Evolutionary conservation across 345 rosid species (phyloP).

Genomic region (Corymbia maculata): DNA sequence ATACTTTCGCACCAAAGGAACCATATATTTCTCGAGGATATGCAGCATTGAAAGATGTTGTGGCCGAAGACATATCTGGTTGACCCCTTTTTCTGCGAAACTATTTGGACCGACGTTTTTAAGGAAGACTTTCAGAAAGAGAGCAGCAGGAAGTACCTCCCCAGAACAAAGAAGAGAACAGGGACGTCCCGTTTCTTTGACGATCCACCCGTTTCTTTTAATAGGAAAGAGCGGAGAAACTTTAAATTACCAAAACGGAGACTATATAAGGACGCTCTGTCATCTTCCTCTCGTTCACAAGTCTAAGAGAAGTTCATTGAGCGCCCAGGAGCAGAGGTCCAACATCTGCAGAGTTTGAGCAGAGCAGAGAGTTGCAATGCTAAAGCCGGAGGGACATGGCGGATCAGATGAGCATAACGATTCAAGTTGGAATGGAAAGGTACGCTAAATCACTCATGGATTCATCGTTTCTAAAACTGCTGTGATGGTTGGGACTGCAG

Average conservation of each 20-base stretch:
- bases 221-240: accelerated
- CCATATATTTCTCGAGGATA: accelerated
- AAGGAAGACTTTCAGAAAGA: not conserved
- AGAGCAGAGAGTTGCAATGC: not conserved
- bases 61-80: not conserved
- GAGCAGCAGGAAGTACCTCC: not conserved
- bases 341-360: not conserved
- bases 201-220: not conserved
- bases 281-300: not conserved
- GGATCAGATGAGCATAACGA: not conserved
- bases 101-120: not conserved
- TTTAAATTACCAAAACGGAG: not conserved
- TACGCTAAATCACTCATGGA: not conserved
- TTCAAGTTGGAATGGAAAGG: not conserved
- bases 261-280: not conserved
- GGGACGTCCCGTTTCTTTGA: not conserved
- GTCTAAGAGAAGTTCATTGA: not conserved
- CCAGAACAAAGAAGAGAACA: not conserved
- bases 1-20: too few relatives aligned
- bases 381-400: not conserved
- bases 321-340: not conserved
- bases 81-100: not conserved
- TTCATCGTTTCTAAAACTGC: not conserved
- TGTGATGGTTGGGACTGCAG: not conserved
- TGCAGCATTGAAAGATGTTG: not conserved